Base-by-base conservation (phyloP, 2,329 filamentous ascomycete genomes). In the Ophiostoma sp. region DNA sequence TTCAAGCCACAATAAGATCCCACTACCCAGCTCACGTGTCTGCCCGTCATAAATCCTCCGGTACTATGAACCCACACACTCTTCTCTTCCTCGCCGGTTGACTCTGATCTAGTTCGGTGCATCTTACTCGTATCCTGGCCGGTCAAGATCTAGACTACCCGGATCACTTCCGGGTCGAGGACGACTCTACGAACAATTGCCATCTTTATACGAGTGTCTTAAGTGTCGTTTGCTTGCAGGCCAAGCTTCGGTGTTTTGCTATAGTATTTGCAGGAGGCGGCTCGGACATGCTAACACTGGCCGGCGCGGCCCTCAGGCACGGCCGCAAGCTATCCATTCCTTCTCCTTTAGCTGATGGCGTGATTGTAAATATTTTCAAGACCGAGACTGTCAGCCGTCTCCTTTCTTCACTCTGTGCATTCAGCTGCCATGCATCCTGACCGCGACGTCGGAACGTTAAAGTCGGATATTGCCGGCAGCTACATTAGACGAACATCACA, bases 11-110 rank as follows among this genome's bases (percentile, higher is more conserved):
- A 55, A 44, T 44, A 7, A 18, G 27, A 52, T 52, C 47, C 18
- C 47, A 52, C 47, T n/a, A 27, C 27, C 27, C 45, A 5, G 18
- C 12, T 55, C 49, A 55, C 49, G 49, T 55, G 49, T 55, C 49
- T 55, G 49, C 49, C 49, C n/a, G 49, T 55, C 49, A 55, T 55
- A 27, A 55, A 55, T 55, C 49, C 18, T 55, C 49, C 49, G 49
- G n/a, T 55, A 55, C 14, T 12, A 47, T 14, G n/a, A 55, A 14
- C 49, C 49, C 49, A 55, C 49, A 44, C 42, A 44, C 49, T 27
- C 8, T 27, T 9, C 18, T 27, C 42, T 8, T 12, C 42, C 49
- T 55, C 49, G 49, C 49, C 49, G n/a, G 47, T 27, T 27, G 27
- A 27, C 27, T 27, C 27, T 27, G 27, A 27, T 27, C 27, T 27